These are phyloP conservation scores for Cercophora scortea DNA, from an alignment of 495 filamentous ascomycete species.

Conservation along the genomic window DNA sequence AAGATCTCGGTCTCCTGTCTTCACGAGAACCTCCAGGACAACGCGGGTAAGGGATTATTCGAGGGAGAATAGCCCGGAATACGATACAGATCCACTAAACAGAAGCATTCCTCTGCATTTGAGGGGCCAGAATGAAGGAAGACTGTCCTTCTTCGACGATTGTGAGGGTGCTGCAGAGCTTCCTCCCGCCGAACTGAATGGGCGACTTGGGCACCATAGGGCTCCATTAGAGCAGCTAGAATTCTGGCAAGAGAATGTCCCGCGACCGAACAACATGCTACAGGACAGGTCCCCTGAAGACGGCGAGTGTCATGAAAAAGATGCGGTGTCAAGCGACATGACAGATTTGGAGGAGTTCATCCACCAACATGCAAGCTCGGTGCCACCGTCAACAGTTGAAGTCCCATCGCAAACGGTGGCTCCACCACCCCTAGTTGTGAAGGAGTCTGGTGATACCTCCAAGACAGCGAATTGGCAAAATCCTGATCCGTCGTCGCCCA, in stretches of 20 bases:
- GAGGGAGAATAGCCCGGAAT: too few species aligned
- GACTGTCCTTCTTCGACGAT: slow-evolving; percentile 12
- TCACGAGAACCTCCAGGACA: not conserved
- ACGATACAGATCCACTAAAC: too few species aligned
- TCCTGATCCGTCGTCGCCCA: not conserved
- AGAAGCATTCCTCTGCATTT: too few species aligned
- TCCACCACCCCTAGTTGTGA: too few species aligned
- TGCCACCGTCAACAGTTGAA: too few species aligned
- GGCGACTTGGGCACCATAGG: too few species aligned
- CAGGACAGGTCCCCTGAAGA: not conserved
- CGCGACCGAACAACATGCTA: too few species aligned
- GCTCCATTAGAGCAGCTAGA: not conserved
- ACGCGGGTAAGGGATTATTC: too few species aligned
- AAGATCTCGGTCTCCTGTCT: not conserved
- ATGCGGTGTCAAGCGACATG: not conserved
- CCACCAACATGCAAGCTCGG: not conserved
- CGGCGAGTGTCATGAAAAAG: not conserved
- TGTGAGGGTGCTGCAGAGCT: not conserved
- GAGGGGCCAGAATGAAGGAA: not conserved
- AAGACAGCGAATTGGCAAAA: not conserved
- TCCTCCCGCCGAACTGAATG: not conserved
- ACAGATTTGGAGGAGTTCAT: not conserved
- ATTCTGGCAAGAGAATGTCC: not conserved
- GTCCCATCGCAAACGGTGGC: too few species aligned
- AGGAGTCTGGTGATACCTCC: not conserved